Conservation (phyloP, 768 basidiomycete species). For the Naganishia vaughanmartiniae region DNA sequence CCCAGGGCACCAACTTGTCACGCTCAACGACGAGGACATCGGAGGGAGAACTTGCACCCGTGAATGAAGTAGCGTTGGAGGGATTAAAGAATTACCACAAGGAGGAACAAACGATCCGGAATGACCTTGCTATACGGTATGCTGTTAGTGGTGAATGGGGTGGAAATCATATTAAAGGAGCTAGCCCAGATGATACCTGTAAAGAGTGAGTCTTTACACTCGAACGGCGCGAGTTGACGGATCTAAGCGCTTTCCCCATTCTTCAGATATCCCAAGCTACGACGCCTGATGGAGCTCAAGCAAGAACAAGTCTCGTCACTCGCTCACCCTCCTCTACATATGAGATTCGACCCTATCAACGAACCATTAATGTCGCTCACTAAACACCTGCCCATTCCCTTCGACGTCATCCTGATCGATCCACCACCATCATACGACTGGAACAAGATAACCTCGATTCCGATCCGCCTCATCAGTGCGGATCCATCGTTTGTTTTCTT, state of each 20-base stretch:
- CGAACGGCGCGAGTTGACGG: not conserved
- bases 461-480: constrained; percentile 74
- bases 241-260: not conserved
- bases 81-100: constrained; percentile 67
- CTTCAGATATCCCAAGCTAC: constrained; percentile 89
- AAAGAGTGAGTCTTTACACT: constrained; percentile 75
- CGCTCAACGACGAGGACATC: not conserved
- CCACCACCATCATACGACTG: constrained; percentile 70
- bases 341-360: constrained; percentile 54
- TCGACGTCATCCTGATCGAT: constrained; percentile 87
- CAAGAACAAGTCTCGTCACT: constrained; percentile 69
- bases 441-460: constrained; percentile 77
- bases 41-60: not conserved
- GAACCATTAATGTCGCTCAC: constrained; percentile 54
- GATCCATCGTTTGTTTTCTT: constrained; percentile 92
- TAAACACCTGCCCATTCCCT: constrained; percentile 60
- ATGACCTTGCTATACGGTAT: constrained; percentile 88
- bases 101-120: constrained; percentile 93
- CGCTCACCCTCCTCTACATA: constrained; percentile 71
- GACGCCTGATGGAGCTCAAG: constrained; percentile 77
- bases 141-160: constrained; percentile 90
- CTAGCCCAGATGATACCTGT: constrained; percentile 80
- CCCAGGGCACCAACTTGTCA: not conserved
- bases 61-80: constrained; percentile 17
- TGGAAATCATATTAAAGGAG: constrained; percentile 87